phyloP scores from a whole-genome alignment of 139 green algal genomes.

The Edaphochlamys debaryana region DNA sequence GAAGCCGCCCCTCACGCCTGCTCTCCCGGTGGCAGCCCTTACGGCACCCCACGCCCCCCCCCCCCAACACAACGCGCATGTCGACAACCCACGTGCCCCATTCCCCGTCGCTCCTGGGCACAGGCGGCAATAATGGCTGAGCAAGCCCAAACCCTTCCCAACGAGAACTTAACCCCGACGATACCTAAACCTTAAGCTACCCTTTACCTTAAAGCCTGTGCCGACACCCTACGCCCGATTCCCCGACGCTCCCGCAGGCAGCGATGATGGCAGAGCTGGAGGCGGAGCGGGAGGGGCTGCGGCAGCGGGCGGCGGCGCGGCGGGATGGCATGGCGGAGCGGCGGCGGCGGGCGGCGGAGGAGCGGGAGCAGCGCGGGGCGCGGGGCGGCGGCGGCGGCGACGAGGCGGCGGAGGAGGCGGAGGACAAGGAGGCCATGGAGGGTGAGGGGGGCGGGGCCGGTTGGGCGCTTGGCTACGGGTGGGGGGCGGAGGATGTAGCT shows the following conservation, averaged over 20 bases:
- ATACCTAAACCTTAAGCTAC: too few relatives aligned
- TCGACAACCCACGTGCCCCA: not conserved
- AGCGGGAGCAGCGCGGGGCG: not conserved
- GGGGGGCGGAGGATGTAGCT: not conserved
- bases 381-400: not conserved
- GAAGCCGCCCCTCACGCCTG: too few relatives aligned
- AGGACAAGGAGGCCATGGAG: slow-evolving; percentile 9
- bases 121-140: too few relatives aligned
- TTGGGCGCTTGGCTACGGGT: too few relatives aligned
- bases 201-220: too few relatives aligned
- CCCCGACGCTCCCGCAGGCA: not conserved
- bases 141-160: too few relatives aligned
- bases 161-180: too few relatives aligned
- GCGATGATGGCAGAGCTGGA: slow-evolving; percentile 16
- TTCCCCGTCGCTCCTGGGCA: too few relatives aligned
- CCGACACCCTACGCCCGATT: not conserved
- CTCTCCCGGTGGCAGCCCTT: too few relatives aligned
- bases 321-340: slow-evolving; percentile 5
- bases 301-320: slow-evolving; percentile 9
- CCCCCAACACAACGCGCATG: not conserved
- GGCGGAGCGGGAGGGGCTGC: slow-evolving; percentile 5
- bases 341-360: slow-evolving; percentile 11
- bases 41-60: too few relatives aligned
- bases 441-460: too few relatives aligned
- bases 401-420: not conserved